These are phyloP conservation scores for Corrigiola litoralis DNA, from an alignment of 179 eudicot species.

Conservation along the genomic window DNA sequence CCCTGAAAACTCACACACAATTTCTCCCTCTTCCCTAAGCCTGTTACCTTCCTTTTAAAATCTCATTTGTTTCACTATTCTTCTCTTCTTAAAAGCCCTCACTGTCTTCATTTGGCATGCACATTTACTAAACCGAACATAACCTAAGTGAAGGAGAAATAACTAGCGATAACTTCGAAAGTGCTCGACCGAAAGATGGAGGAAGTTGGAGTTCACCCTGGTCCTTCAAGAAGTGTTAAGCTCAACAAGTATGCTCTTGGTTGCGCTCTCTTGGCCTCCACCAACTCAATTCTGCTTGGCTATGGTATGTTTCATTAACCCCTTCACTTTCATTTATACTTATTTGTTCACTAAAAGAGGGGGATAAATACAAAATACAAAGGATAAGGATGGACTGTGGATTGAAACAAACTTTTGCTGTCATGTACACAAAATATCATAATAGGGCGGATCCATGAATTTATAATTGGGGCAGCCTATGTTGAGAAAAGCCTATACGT, in stretches of 20 bases:
- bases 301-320: slow-evolving; percentile 24
- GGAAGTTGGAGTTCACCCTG: background rate
- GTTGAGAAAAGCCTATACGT: no score
- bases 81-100: background rate
- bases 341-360: background rate
- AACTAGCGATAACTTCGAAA: background rate
- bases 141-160: background rate
- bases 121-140: background rate
- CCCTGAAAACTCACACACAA: slow-evolving; percentile 15
- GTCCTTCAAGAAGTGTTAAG: slow-evolving; percentile 2
- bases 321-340: background rate
- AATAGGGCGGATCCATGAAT: no score
- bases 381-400: background rate
- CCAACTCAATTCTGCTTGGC: slow-evolving; percentile 56
- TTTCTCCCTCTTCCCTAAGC: slow-evolving; percentile 20
- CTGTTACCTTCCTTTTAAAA: background rate
- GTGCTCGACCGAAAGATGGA: background rate
- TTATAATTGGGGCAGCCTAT: no score
- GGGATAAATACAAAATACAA: background rate
- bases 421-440: no score
- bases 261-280: slow-evolving; percentile 70
- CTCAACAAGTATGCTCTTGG: slow-evolving; percentile 60
- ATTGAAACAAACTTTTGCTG: background rate
- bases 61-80: background rate
- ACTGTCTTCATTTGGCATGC: background rate